Percentiles rank a stretch among this genome's conserved stretches.
Evolutionary conservation across 2,329 filamentous ascomycete genomes (phyloP).

Genomic region (Gyromitra esculenta): DNA sequence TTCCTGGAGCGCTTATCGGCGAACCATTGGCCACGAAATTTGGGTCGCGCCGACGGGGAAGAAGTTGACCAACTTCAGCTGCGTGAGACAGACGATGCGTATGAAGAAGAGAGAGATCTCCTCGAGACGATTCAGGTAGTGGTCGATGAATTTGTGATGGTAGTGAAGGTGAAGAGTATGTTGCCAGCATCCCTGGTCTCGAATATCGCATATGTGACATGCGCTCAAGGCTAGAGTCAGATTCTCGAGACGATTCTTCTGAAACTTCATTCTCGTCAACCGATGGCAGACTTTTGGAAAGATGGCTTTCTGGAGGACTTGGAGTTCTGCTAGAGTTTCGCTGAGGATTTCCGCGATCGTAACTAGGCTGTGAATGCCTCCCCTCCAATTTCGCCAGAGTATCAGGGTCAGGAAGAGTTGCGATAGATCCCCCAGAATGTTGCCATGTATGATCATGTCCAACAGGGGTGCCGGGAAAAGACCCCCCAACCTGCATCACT

Average conservation of each 20-base stretch:
- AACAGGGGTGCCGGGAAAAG: constrained; percentile 25
- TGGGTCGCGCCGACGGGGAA: constrained; percentile 51
- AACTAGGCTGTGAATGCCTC: constrained; percentile 26
- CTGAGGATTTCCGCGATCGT: constrained; percentile 30
- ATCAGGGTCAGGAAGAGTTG: constrained; percentile 42
- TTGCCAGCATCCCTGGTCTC: constrained; percentile 36
- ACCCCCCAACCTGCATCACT: constrained; percentile 1
- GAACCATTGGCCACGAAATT: constrained; percentile 19
- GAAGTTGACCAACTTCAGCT: constrained; percentile 57
- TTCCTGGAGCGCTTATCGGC: constrained; percentile 14
- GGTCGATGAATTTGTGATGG: constrained; percentile 40
- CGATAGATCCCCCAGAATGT: constrained; percentile 17
- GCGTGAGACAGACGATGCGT: constrained; percentile 57
- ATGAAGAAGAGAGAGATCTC: constrained; percentile 55
- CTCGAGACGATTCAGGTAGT: constrained; percentile 41
- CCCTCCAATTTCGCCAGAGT: constrained; percentile 53
- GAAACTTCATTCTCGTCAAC: constrained; percentile 53
- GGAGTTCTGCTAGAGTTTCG: constrained; percentile 51
- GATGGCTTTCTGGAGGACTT: constrained; percentile 52
- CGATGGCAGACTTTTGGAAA: constrained; percentile 49
- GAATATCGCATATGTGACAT: constrained; percentile 23
- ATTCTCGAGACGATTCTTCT: constrained; percentile 52
- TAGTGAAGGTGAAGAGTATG: constrained; percentile 48
- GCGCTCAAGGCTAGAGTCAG: constrained; percentile 49
- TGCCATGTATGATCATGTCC: constrained; percentile 37